Conservation (phyloP, 1,284 basidiomycete species). For the Anthracocystis setariae region DNA sequence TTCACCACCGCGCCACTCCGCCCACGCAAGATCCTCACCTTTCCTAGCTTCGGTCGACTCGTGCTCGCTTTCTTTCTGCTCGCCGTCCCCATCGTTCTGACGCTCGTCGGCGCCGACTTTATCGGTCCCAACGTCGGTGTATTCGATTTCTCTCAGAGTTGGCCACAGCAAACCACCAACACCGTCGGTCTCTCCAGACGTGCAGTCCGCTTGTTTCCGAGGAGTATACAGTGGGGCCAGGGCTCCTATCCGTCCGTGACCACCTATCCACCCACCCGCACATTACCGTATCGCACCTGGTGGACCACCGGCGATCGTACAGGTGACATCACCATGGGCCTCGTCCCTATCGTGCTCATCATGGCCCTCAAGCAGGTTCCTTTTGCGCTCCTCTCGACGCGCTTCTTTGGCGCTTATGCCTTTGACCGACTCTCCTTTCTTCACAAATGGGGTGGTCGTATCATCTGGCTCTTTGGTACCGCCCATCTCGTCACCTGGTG, state of each 20-base stretch:
- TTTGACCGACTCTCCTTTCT: slow-evolving; percentile 81
- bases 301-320: slow-evolving; percentile 81
- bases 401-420: slow-evolving; percentile 76
- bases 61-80: slow-evolving; percentile 57
- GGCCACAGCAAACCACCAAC: slow-evolving; percentile 40
- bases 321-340: slow-evolving; percentile 80
- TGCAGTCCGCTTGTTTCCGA: slow-evolving; percentile 16
- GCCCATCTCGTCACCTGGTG: slow-evolving; percentile 81
- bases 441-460: slow-evolving; percentile 78
- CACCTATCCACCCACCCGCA: slow-evolving; percentile 70
- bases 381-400: slow-evolving; percentile 80
- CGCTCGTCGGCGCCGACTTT: slow-evolving; percentile 78
- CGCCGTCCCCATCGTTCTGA: slow-evolving; percentile 57
- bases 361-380: slow-evolving; percentile 84
- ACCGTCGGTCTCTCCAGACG: slow-evolving; percentile 36
- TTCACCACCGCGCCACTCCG: slow-evolving; percentile 23
- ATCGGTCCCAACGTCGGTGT: slow-evolving; percentile 72
- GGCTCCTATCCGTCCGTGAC: slow-evolving; percentile 54
- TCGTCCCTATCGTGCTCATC: slow-evolving; percentile 80
- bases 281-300: slow-evolving; percentile 77
- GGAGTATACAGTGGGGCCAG: slow-evolving; percentile 58
- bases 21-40: slow-evolving; percentile 47
- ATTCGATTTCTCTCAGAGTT: slow-evolving; percentile 57
- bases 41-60: slow-evolving; percentile 55
- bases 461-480: slow-evolving; percentile 78